Base-by-base conservation (phyloP, 129 eudicot genomes). In the Flaveria brownii region DNA sequence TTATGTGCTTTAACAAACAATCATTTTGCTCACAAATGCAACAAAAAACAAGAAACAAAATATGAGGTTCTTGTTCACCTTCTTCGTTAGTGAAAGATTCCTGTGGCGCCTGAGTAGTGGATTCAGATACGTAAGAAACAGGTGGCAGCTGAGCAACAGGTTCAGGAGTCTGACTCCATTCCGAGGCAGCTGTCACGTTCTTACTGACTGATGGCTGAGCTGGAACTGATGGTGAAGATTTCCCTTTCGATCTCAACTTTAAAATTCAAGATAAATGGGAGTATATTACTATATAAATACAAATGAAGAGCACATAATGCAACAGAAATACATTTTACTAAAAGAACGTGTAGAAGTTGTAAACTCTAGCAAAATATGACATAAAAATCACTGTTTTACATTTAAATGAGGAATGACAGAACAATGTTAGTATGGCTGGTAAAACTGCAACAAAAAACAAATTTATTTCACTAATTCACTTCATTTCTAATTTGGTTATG, bases 201-300 rank as follows among this genome's bases (percentile, higher is more conserved):
- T 63, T 81, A 42, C n/a, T 69, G 6, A 81, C 62, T 68, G 84
- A 22, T 75, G 88, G 82, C 59, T 78, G 88, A 71, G 84, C 33
- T 54, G 77, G 70, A 68, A 76, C 79, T 55, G 91, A 10, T 65
- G 91, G 86, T 28, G 81, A 82, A 77, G 91, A 36, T 75, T 82
- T 83, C 76, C 92, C 93, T 80, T 86, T 89, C 2, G 87, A 88
- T 71, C 84, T 87, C 82, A 93, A 84, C 98, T 90, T 71, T 8
- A 12, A 26, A 57, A 57, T 68, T 39, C 42, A 55, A 73, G 4
- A 39, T n/a, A 39, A 72, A 66, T 20, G 22, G 14, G 16, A 51
- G 47, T 57, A 36, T 42, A 45, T 6, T 4, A 64, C 39, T 23
- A 72, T 52, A 17, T 80, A 56, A 73, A 57, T 61, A 73, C 25